A percentile compares a stretch with the other conserved stretches of the same genome.
Conservation (phyloP, 768 basidiomycete genomes). For the Collybia nuda region DNA sequence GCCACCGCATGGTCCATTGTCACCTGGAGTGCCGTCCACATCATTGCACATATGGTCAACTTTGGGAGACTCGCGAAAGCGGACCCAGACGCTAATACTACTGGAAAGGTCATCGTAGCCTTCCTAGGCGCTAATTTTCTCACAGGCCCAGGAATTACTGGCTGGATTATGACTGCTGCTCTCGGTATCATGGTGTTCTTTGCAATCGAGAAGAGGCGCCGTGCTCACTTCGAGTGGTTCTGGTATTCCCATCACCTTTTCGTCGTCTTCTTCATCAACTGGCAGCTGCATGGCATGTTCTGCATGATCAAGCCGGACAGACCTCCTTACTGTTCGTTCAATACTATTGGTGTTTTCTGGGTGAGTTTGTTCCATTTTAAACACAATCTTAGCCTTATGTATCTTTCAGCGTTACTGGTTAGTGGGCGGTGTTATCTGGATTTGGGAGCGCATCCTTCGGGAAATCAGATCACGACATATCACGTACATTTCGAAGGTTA, state of each 20-base stretch:
- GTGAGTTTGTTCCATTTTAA: constrained; percentile 39
- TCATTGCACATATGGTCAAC: constrained; percentile 84
- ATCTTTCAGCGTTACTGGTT: constrained; percentile 79
- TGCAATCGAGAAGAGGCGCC: constrained; percentile 77
- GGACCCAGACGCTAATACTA: constrained; percentile 51
- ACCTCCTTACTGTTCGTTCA: constrained; percentile 83
- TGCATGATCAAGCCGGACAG: constrained; percentile 94
- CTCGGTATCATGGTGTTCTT: constrained; percentile 84
- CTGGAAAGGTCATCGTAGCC: constrained; percentile 56
- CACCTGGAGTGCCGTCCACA: constrained; percentile 72
- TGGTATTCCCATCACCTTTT: constrained; percentile 91
- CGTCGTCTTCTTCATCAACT: constrained; percentile 87
- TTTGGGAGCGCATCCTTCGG: constrained; percentile 85
- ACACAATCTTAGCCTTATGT: constrained; percentile 3
- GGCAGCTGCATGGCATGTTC: constrained; percentile 97
- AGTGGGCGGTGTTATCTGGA: constrained; percentile 83
- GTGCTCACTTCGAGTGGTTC: constrained; percentile 82
- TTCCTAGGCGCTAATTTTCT: constrained; percentile 80
- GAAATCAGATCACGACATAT: constrained; percentile 89
- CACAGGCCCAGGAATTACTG: constrained; percentile 80
- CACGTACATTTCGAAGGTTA: constrained; percentile 92
- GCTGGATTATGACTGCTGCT: constrained; percentile 82
- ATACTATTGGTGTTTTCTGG: constrained; percentile 94
- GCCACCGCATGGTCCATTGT: constrained; percentile 91
- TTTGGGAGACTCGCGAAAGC: constrained; percentile 64